Percentiles rank a stretch among this genome's conserved stretches.
Conservation (phyloP, 768 basidiomycete species). For the Lentinula lateritia region DNA sequence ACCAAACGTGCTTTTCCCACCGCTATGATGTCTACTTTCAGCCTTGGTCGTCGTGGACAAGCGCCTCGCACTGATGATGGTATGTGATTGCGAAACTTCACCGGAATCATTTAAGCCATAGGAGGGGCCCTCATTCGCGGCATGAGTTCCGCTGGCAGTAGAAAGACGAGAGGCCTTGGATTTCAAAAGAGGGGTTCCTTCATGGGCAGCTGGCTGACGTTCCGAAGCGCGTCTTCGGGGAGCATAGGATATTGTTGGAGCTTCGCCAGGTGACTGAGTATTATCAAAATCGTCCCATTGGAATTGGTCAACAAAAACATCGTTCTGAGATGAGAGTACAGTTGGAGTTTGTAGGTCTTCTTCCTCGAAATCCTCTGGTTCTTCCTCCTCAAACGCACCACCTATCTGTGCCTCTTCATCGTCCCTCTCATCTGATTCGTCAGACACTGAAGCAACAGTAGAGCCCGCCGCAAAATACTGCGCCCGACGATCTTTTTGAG, state of each 20-base stretch:
- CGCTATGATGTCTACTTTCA: constrained; percentile 25
- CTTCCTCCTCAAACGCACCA: constrained; percentile 14
- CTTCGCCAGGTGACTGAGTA: constrained; percentile 1
- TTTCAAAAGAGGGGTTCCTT: constrained; percentile 35
- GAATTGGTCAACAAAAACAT: constrained; percentile 14
- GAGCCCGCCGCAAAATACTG: constrained; percentile 63
- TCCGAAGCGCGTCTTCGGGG: constrained; percentile 14
- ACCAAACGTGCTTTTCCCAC: constrained; percentile 65
- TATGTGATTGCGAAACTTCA: not conserved
- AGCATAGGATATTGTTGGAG: not conserved
- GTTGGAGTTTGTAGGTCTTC: constrained; percentile 9
- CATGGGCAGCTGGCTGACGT: constrained; percentile 10
- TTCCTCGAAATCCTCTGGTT: constrained; percentile 16
- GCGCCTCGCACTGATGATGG: constrained; percentile 16
- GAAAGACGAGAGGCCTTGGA: constrained; percentile 31
- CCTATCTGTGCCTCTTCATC: constrained; percentile 31
- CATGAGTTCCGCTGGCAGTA: not conserved
- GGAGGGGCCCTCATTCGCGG: not conserved
- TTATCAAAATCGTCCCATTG: constrained; percentile 19
- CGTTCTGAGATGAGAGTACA: not conserved
- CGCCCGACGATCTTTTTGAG: constrained; percentile 53
- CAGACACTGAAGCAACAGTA: constrained; percentile 44
- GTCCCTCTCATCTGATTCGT: constrained; percentile 31
- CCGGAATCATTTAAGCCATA: constrained; percentile 1
- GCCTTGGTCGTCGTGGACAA: constrained; percentile 28